A percentile compares a stretch with the other conserved stretches of the same genome.
phyloP scores from a whole-genome alignment of 2,329 filamentous ascomycete genomes.

The Botrytis galanthina region DNA sequence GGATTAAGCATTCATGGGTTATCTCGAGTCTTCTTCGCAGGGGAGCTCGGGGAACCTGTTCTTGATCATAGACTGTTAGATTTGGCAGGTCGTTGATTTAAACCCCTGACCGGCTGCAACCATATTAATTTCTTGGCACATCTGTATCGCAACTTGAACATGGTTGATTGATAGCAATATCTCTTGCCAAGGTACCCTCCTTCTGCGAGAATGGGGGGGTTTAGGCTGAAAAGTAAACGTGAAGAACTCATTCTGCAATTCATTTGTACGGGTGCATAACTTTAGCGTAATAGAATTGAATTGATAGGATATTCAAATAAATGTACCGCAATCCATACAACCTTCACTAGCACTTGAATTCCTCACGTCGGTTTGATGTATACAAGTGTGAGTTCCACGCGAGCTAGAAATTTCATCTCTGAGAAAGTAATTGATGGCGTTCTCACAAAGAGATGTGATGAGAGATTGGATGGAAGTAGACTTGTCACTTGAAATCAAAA shows the following conservation, averaged over 20 bases:
- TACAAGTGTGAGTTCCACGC: background rate
- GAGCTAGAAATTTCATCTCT: background rate
- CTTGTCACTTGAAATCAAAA: background rate
- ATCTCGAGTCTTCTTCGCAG: background rate
- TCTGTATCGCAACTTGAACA: background rate
- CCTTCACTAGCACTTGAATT: background rate
- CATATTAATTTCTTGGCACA: background rate
- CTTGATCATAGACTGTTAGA: background rate
- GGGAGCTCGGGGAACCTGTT: background rate
- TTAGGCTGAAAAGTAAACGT: background rate
- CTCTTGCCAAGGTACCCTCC: background rate
- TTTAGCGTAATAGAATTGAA: background rate
- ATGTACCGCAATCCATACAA: background rate
- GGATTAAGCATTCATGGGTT: background rate
- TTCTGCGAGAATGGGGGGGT: background rate
- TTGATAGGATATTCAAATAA: background rate
- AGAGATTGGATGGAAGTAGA: background rate
- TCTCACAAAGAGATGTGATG: background rate
- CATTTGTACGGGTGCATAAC: background rate
- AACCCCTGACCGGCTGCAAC: background rate
- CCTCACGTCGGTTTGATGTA: background rate
- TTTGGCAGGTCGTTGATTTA: constrained; percentile 11
- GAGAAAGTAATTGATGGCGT: background rate
- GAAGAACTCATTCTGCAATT: background rate
- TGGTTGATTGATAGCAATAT: background rate